A percentile compares a stretch with the other conserved stretches of the same genome.
Conservation (phyloP, 345 rosid genomes). For the Cochlearia excelsa region DNA sequence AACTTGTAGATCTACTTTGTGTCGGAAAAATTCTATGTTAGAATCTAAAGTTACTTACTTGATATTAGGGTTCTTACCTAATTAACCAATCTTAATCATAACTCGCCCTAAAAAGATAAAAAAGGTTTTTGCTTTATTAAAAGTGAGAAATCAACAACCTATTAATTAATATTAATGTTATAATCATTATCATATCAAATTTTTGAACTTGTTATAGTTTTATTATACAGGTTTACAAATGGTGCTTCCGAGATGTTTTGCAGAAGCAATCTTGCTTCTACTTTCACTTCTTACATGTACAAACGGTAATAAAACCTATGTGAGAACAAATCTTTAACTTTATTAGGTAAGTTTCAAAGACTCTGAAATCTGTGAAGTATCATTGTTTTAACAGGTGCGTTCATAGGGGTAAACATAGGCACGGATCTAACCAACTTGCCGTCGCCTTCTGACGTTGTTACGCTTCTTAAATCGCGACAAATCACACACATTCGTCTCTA, state of each 20-base stretch:
- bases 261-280: slow-evolving; percentile 44
- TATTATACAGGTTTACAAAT: slow-evolving; percentile 35
- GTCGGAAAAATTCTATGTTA: neutral
- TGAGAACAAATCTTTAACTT: no score
- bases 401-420: slow-evolving; percentile 80
- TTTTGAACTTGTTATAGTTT: slow-evolving; percentile 18
- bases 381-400: slow-evolving; percentile 54
- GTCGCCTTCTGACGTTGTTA: slow-evolving; percentile 59
- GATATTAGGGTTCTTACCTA: slow-evolving; percentile 35
- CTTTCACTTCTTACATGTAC: slow-evolving; percentile 38
- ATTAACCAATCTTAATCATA: slow-evolving; percentile 15
- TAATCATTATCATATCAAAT: neutral
- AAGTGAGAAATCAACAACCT: neutral
- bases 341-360: neutral
- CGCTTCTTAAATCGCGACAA: slow-evolving; percentile 52
- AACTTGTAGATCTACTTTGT: slow-evolving; percentile 5
- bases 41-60: slow-evolving; percentile 20
- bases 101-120: neutral
- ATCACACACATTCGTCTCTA: slow-evolving; percentile 88
- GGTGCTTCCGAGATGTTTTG: slow-evolving; percentile 51
- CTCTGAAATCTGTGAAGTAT: slow-evolving; percentile 2
- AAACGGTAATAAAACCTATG: slow-evolving; percentile 43
- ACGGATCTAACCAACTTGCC: slow-evolving; percentile 75
- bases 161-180: slow-evolving; percentile 2
- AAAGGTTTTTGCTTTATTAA: neutral